phyloP scores from a whole-genome alignment of 768 basidiomycete genomes.

The Leccinum variicolor region DNA sequence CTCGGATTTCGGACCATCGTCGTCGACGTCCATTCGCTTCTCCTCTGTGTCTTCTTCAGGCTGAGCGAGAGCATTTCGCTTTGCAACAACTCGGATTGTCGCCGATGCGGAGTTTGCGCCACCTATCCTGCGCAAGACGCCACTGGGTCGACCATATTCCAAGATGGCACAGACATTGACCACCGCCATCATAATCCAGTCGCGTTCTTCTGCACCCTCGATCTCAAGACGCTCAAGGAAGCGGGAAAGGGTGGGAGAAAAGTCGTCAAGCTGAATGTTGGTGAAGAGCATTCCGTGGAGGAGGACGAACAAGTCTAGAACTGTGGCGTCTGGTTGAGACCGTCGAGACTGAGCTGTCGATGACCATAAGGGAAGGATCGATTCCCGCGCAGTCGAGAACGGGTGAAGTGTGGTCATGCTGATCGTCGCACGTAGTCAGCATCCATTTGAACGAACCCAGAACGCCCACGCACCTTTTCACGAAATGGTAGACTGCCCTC shows the following conservation, averaged over 20 bases:
- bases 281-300: conserved; percentile 98
- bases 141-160: conserved; percentile 80
- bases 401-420: conserved; percentile 93
- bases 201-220: conserved; percentile 75
- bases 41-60: conserved; percentile 41
- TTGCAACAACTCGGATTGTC: conserved; percentile 49
- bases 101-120: conserved; percentile 39
- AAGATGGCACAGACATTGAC: conserved; percentile 79
- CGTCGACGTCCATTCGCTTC: conserved; percentile 66
- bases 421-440: conserved; percentile 4
- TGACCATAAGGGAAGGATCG: conserved; percentile 87
- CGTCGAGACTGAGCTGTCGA: conserved; percentile 59
- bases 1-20: conserved; percentile 33
- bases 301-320: conserved; percentile 81
- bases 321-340: conserved; percentile 68
- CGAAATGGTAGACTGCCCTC: conserved; percentile 87
- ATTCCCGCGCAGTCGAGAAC: conserved; percentile 85
- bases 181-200: conserved; percentile 97
- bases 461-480: conserved; percentile 69
- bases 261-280: conserved; percentile 91
- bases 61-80: conserved; percentile 35
- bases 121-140: conserved; percentile 64
- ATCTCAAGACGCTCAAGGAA: conserved; percentile 85
- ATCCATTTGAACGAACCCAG: background rate
- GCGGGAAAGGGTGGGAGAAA: conserved; percentile 73